Evolutionary conservation across 2,329 filamentous ascomycete genomes (phyloP), one percentile per base, ranked within the genome.

Genomic region (Curvularia sp.): DNA sequence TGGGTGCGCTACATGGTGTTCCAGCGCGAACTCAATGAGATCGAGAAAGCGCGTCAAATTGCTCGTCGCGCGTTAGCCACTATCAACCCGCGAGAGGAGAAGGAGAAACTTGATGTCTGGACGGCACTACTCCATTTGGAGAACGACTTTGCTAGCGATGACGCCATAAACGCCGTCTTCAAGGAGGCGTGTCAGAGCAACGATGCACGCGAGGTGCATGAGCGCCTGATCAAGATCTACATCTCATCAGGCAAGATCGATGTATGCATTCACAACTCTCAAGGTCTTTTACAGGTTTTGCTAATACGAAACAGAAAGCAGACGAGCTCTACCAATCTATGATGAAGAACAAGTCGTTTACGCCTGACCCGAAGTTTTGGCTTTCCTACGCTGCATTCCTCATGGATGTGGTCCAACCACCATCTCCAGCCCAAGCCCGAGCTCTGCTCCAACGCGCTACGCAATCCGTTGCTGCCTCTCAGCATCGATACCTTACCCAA

Each of bases 1-100:
- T 99, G 95, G 95, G 91, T 97, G 54, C 87, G 92, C 65, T 99
- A 99, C 80, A 98, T 99, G 92, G 93, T 93, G n/a, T 96, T 96
- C 85, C 92, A 98, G 79, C 89, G 97, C 77, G 90, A 96, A 74
- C 86, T 96, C 52, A 92, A 92, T 73, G 95, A 99, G 78, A 84
- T 96, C 20, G 87, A 89, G 61, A 95, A 93, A 78, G 93, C 95
- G 12, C 88, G 94, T 49, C 90, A 94, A 65, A 89, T 97, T 58
- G 93, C 92, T 1, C 91, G 97, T 79, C 90, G 95, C 61, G 95
- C 95, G 18, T 86, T 98, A 63, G 89, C 89, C 73, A 96, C 90
- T 15, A 98, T 99, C 80, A 91, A 92, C 77, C 92, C 96, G 61
- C 88, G 91, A 26, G 93, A 97, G 75, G 91, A 97, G 75, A 88